phyloP scores from a whole-genome alignment of 1,139 yeast species.

The Pneumocystis carinii region DNA sequence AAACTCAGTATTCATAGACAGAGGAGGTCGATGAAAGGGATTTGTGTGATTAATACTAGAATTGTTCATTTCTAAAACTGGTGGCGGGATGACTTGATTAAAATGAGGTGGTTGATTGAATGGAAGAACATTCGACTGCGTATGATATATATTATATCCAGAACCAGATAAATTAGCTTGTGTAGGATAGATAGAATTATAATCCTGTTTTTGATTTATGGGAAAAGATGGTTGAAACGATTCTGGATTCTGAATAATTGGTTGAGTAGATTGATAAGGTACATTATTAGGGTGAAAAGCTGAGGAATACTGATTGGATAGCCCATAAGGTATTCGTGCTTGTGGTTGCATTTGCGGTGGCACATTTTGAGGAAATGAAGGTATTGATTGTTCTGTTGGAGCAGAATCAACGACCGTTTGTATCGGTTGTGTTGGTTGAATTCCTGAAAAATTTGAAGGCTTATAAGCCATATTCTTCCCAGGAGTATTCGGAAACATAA shows the following conservation, averaged over 20 bases:
- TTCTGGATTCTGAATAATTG: background rate
- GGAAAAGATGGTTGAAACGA: background rate
- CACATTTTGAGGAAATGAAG: background rate
- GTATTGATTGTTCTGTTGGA: no score
- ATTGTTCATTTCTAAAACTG: background rate
- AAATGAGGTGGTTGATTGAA: conserved; percentile 1
- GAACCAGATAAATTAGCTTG: background rate
- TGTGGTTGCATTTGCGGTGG: background rate
- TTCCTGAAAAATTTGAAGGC: background rate
- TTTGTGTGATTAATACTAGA: background rate
- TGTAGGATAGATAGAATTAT: background rate
- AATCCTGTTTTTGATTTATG: background rate
- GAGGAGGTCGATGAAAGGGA: background rate
- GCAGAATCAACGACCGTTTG: background rate
- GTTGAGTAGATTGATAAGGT: background rate
- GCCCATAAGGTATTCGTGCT: background rate
- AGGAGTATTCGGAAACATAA: conserved; percentile 4
- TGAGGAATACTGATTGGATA: background rate
- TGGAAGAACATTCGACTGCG: background rate
- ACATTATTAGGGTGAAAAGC: background rate
- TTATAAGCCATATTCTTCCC: background rate
- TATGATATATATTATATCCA: background rate
- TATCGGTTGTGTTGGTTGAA: background rate
- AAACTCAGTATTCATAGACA: background rate
- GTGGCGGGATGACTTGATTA: background rate